Evolutionary conservation across 805 yeast genomes (phyloP), one percentile per base, ranked within the genome.

Genomic region (Clavispora asparagi): DNA sequence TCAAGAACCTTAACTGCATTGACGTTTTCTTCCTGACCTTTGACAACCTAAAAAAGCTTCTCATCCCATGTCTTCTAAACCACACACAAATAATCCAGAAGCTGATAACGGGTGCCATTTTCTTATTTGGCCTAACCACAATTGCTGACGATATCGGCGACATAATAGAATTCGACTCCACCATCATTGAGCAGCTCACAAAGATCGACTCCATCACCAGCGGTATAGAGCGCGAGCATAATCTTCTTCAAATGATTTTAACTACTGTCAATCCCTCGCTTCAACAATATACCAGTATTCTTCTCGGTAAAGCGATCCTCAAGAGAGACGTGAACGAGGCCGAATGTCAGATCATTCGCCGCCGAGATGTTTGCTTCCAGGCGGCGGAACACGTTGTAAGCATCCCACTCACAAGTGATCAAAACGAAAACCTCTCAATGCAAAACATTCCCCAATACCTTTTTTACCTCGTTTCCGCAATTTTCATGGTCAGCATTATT

Each of bases 331-430:
- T 71, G 29, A 48, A 48, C 19, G 51, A 42, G 2, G 30, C 37
- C 7, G 65, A 64, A 23, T 71, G 75, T 50, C 65, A 59, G 45
- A 52, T 70, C 25, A 62, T 71, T 27, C 57, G 53, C 41, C 55
- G 77, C 38, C 52, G 77, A 42, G 66, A 64, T 12, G 57, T 71
- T 7, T 71, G 77, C 40, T 63, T 56, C 43, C 70, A 60, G 51
- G 74, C 76, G 1, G 72, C 73, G 2, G 74, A 68, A 41, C 67
- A 67, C 45, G 73, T 70, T 26, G 71, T 71, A 13, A 62, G 68
- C 49, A 71, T 71, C 29, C 76, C 76, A 8, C 60, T 70, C 27
- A 59, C 67, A 1, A 72, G 67, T 45, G 67, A 63, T 23, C 67
- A 60, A 41, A 33, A 58, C 8, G 40, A 56, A n/a, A 47, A 52